Evolutionary conservation across 331 rosid genomes (phyloP), one percentile per base, ranked within the genome.

Genomic region (Quercus tomentella): DNA sequence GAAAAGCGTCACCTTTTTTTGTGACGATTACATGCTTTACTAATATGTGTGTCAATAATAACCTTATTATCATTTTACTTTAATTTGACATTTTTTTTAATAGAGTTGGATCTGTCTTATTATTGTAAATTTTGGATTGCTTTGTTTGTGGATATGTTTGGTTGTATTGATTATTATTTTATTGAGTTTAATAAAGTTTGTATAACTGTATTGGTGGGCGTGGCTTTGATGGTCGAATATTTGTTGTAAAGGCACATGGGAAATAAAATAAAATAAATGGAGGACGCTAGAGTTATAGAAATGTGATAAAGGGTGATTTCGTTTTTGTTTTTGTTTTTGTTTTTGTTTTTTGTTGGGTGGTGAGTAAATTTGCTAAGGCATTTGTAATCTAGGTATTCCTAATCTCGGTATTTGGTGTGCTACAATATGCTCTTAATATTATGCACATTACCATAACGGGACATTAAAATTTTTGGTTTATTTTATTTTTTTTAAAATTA

Each of bases 21-120:
- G 76, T 31, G 85, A 78, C 16, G 78, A 87, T 54, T n/a, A 77
- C 70, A 69, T 77, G 76, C 75, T 89, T 67, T 77, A 81, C 80
- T 81, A 68, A 74, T 82, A 79, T 77, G 88, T 88, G 58, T 87
- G 93, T 83, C 71, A 15, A 21, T 18, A 2, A 22, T 33, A 25
- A 3, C 35, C 5, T n/a, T 20, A n/a, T 31, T 65, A 28, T 16
- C 7, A 16, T 16, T 56, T n/a, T 3, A 12, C 10, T 58, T 22
- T 12, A 58, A 22, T 58, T 6, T 26, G 28, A 22, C 28, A 31
- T 7, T 31, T 70, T 70, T 8, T 2, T 43, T 8, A 45, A 2
- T 45, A 45, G 51, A 8, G 14, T 43, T 11, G 52, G 52, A 11
- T 45, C 1, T 12, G 16, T 11, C 16, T 45, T 45, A 8, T 11